Conservation (phyloP, 2,329 filamentous ascomycete species). For the Verticillium dahliae region DNA sequence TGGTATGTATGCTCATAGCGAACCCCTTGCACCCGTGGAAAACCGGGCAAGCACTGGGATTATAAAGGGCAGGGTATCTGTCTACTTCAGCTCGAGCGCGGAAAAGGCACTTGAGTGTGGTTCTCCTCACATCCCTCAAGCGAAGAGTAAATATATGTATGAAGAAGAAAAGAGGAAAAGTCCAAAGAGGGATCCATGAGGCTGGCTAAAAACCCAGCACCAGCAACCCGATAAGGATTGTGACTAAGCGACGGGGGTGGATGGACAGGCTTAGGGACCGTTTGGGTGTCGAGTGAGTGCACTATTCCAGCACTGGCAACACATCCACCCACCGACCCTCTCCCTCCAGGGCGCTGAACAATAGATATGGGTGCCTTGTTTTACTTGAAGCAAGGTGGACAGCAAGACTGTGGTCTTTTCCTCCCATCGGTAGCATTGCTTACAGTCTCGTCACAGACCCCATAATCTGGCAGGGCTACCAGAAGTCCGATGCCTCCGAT, state of each 20-base stretch:
- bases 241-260: background rate
- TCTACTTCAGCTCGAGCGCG: conserved; percentile 48
- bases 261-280: background rate
- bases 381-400: background rate
- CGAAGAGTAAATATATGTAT: conserved; percentile 42
- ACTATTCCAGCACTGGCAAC: no score
- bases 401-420: background rate
- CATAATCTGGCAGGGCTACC: background rate
- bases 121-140: conserved; percentile 29
- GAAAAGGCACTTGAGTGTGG: conserved; percentile 31
- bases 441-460: background rate
- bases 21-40: conserved; percentile 47
- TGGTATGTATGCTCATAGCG: conserved; percentile 54
- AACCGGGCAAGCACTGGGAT: conserved; percentile 45
- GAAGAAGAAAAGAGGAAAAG: conserved; percentile 30
- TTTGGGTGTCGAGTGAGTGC: no score
- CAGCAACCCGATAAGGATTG: background rate
- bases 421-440: background rate
- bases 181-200: background rate
- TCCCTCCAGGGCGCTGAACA: background rate
- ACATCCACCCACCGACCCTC: no score
- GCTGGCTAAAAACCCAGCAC: conserved; percentile 1
- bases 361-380: background rate
- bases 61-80: conserved; percentile 47
- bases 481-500: background rate